Evolutionary conservation across 352 stramenopile species (phyloP).

Genomic region (Pythium chondricola): DNA sequence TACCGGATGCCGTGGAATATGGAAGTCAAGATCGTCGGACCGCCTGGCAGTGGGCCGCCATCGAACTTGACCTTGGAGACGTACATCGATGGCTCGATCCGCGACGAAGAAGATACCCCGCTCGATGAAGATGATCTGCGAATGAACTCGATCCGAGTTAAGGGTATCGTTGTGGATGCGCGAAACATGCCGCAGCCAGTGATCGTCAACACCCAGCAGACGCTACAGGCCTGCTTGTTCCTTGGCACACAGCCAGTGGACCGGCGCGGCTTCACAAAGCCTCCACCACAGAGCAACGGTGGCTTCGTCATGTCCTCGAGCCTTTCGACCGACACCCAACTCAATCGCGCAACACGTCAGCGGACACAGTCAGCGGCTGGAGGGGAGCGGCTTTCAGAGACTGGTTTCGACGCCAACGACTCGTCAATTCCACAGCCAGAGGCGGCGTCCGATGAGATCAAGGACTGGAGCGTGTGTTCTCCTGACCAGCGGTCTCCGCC

Average conservation of each 20-base stretch:
- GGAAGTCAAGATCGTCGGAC: constrained; percentile 87
- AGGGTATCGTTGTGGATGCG: constrained; percentile 83
- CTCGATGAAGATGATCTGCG: constrained; percentile 73
- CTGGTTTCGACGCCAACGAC: constrained; percentile 43
- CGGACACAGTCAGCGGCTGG: constrained; percentile 49
- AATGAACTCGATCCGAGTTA: constrained; percentile 85
- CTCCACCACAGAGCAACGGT: constrained; percentile 79
- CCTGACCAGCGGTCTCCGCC: constrained; percentile 73
- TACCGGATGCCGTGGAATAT: constrained; percentile 91
- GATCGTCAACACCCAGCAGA: constrained; percentile 84
- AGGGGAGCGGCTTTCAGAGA: constrained; percentile 67
- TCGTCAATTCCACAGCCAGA: constrained; percentile 51
- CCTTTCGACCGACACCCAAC: constrained; percentile 47
- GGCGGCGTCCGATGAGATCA: constrained; percentile 75
- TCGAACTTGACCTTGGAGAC: constrained; percentile 84
- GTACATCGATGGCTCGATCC: constrained; percentile 79
- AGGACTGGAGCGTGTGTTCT: constrained; percentile 85
- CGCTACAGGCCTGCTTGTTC: constrained; percentile 81
- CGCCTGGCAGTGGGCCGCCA: constrained; percentile 75
- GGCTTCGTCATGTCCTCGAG: constrained; percentile 65
- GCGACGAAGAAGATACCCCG: constrained; percentile 58
- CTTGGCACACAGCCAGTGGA: constrained; percentile 82
- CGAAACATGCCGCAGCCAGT: constrained; percentile 83
- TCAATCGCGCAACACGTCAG: constrained; percentile 24
- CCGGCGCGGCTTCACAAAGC: constrained; percentile 79